A percentile compares a stretch with the other conserved stretches of the same genome.
phyloP scores from a whole-genome alignment of 345 rosid species.

The Eucalyptus globulus region DNA sequence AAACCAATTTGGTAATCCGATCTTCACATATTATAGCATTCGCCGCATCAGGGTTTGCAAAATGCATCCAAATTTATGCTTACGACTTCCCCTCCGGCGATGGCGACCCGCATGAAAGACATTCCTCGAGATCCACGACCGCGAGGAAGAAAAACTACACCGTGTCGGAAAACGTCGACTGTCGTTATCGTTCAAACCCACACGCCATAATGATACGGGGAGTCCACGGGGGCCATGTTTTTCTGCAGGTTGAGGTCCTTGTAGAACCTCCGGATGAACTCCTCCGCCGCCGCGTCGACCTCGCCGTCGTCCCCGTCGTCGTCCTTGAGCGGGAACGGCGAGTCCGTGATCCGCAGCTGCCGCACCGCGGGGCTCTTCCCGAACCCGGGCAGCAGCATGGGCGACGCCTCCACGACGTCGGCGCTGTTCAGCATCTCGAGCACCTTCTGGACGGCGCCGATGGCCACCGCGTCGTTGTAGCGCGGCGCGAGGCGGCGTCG shows the following conservation, averaged over 20 bases:
- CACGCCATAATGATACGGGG: slow-evolving; percentile 31
- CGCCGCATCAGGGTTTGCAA: background rate
- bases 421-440: slow-evolving; percentile 52
- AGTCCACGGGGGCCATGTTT: slow-evolving; percentile 20
- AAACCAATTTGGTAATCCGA: background rate
- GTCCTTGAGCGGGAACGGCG: slow-evolving; percentile 63
- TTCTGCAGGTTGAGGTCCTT: slow-evolving; percentile 55
- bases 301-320: slow-evolving; percentile 24
- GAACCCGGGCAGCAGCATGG: slow-evolving; percentile 34
- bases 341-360: slow-evolving; percentile 61
- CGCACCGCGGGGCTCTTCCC: slow-evolving; percentile 59
- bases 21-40: background rate
- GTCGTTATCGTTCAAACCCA: slow-evolving; percentile 5
- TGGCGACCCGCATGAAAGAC: background rate
- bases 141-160: background rate
- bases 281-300: slow-evolving; percentile 85
- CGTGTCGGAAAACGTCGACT: background rate
- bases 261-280: slow-evolving; percentile 71
- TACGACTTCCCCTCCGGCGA: background rate
- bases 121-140: background rate
- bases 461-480: slow-evolving; percentile 36
- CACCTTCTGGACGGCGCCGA: slow-evolving; percentile 54
- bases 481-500: slow-evolving; percentile 10
- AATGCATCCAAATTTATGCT: background rate
- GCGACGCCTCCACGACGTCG: slow-evolving; percentile 10